phyloP scores from a whole-genome alignment of 306 rosid genomes.

The Vachellia pachyceras region DNA sequence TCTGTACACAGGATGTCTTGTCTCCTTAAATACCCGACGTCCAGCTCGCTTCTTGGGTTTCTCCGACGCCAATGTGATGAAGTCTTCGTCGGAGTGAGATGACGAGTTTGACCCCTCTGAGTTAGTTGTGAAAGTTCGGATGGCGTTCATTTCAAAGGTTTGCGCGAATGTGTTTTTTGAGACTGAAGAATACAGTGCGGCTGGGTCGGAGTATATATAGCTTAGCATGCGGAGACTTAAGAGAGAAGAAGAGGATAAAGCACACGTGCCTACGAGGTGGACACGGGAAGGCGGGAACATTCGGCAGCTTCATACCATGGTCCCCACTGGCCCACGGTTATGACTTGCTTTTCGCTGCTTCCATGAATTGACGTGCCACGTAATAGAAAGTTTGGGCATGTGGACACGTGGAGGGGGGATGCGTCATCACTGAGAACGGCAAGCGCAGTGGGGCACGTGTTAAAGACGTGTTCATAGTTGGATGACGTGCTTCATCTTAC shows the following conservation, averaged over 20 bases:
- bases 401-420: neutral
- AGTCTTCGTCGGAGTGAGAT: conserved; percentile 59
- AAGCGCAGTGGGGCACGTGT: neutral
- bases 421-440: neutral
- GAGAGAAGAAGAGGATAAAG: neutral
- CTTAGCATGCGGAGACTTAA: neutral
- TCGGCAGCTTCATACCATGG: neutral
- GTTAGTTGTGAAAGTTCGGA: neutral
- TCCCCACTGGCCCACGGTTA: conserved; percentile 22
- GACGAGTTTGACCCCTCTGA: conserved; percentile 19
- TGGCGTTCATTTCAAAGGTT: conserved; percentile 28
- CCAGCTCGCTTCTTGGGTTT: conserved; percentile 79
- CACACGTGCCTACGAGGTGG: conserved; percentile 21
- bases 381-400: neutral
- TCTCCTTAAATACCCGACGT: conserved; percentile 67
- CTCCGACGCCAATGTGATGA: conserved; percentile 56
- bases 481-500: neutral
- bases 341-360: neutral
- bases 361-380: no score
- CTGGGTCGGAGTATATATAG: neutral
- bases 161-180: neutral
- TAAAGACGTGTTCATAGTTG: neutral
- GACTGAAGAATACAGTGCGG: neutral
- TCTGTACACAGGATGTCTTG: conserved; percentile 79
- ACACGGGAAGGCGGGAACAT: conserved; percentile 35